Base-by-base conservation (phyloP, 164 flowering plant species). In the Santalum album region DNA sequence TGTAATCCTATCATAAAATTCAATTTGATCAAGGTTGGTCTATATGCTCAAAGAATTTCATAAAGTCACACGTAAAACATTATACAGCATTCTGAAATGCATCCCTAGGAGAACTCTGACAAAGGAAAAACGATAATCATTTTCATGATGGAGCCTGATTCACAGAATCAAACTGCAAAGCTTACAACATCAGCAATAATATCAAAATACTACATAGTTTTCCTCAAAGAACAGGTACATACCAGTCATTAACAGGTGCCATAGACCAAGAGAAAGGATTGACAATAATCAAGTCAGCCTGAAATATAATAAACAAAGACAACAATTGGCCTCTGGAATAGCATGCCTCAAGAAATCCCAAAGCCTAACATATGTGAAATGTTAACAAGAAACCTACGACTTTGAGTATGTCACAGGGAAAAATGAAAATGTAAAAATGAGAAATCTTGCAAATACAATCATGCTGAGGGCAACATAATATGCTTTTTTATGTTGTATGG, bases 171-270 rank as follows among this genome's bases (percentile, higher is more conserved):
- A 44, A 6, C 22, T n/a, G 12, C 23, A 53, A 27, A 38, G 39
- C n/a, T 25, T 2, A 45, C 16, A 26, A 20, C 45, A 42, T 16
- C 19, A 42, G 5, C 4, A 6, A 1, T n/a, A 16, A n/a, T 4
- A 29, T 16, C 20, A 17, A 17, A n/a, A 42, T n/a, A 42, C 19
- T 17, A n/a, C 4, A 42, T 4, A 42, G 2, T 29, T 4, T 29
- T 29, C 9, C 34, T 29, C 9, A 9, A 29, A 29, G 34, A 29
- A 29, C 34, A 29, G 34, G 14, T 9, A 11, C 70, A 55, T 78
- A 90, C 97, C 88, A 63, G 67, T 90, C 94, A 75, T 77, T 85
- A 59, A 80, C 3, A 43, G 97, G 95, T 62, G 79, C 68, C 95
- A 87, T 90, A 35, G 90, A 46, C 97, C 95, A 90, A n/a, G 84